Evolutionary conservation across 208 protist genomes (phyloP).

Genomic region (Trichomonas gallinae): DNA sequence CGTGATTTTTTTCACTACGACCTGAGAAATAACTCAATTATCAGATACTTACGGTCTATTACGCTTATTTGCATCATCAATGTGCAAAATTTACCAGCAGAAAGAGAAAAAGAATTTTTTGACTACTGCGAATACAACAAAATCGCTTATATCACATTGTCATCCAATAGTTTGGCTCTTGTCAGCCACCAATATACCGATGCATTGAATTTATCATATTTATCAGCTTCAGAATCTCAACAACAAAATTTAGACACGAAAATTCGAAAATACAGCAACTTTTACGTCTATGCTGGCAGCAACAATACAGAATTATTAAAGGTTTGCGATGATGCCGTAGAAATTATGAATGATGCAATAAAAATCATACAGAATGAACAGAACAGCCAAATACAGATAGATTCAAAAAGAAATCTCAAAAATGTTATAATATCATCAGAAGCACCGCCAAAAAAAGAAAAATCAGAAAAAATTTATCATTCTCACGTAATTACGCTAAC

Average conservation of each 20-base stretch:
- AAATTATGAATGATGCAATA: too few species aligned
- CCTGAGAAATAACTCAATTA: not conserved
- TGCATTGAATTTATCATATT: too few species aligned
- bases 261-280: too few species aligned
- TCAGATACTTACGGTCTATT: not conserved
- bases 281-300: too few species aligned
- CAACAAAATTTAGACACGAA: too few species aligned
- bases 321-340: too few species aligned
- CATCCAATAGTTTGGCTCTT: not conserved
- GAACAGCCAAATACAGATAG: not conserved
- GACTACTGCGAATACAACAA: not conserved
- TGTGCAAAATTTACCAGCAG: not conserved
- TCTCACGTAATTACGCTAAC: not conserved
- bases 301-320: too few species aligned
- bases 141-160: not conserved
- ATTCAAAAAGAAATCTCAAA: not conserved
- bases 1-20: not conserved
- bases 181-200: too few species aligned
- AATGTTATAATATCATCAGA: not conserved
- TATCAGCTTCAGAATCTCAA: too few species aligned
- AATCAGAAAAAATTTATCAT: not conserved
- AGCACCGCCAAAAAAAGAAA: not conserved
- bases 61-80: not conserved
- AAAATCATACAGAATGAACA: too few species aligned
- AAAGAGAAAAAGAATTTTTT: not conserved